Base-by-base conservation (phyloP, 768 basidiomycete species). In the Psilocybe cyanescens region DNA sequence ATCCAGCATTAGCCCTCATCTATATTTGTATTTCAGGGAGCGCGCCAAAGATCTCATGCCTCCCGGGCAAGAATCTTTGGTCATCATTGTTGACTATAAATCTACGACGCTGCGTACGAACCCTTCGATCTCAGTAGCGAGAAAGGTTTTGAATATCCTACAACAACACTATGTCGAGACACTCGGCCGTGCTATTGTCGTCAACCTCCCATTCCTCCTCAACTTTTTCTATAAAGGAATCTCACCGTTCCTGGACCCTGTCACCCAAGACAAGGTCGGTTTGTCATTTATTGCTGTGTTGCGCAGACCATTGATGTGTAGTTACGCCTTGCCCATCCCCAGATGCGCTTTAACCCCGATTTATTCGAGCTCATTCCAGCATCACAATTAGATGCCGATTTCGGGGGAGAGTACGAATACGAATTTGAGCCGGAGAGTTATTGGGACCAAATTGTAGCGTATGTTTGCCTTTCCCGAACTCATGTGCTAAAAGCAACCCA, bases 311-410 rank as follows among this genome's bases (percentile, higher is more conserved):
- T 35, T 29, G 29, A 33, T 35, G 31, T 17, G 31, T 35, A 53
- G 24, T 35, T 30, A 53, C 31, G 30, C 48, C 30, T 14, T 53
- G 19, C 19, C 46, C 8, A 31, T 12, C 44, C 48, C 8, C 46
- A 92, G 90, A 92, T 95, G 88, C 86, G 89, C 24, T 95, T 96
- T 73, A 96, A 96, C 70, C 93, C 94, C 3, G 83, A 93, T 66
- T 79, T 96, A 4, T 72, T 82, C 41, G 90, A 92, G 61, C 85
- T 96, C 47, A 81, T 95, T 19, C 90, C 92, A 4, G 76, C 74
- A 6, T 82, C 83, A 3, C 94, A 95, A 58, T 83, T 95, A 8
- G 93, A 94, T 69, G 83, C 86, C 1, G 91, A 91, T 65, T 94
- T 95, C 71, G 93, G 92, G 12, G 94, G 94, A 1, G 82, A 87